Evolutionary conservation across 805 yeast species (phyloP), one percentile per base, ranked within the genome.

Genomic region (Saccharomycopsis guyanensis): DNA sequence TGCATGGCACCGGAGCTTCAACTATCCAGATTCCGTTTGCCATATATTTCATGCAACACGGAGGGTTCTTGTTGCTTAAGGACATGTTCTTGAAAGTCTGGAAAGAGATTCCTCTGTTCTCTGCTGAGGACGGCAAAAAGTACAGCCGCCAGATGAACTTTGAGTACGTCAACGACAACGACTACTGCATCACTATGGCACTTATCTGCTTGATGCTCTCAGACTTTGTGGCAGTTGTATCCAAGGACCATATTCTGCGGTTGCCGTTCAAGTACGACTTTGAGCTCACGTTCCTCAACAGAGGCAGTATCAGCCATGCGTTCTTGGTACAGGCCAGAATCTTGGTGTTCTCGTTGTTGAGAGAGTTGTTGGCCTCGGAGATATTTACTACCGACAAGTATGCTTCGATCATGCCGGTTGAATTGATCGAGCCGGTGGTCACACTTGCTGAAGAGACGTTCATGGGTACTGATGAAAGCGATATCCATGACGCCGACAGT

Each of bases 1-100:
- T 57, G 4, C 51, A 57, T 12, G 6, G 10, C 6, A 10, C 18
- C 1, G 57, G 58, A 6, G 55, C 57, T 13, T 68, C 60, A 33
- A 59, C 57, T 29, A 36, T 65, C 3, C 61, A 66, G 36, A 65
- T 70, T 1, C 46, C 67, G n/a, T 67, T 66, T 25, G 66, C 64
- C 2, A 66, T 78, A 20, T 57, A 72, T n/a, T 69, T 80, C 38
- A 63, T 78, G 46, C 80, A 79, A 55, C 57, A 64, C 36, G 75
- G 72, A 6, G 79, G 80, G 3, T 71, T 70, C 46, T 55, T 60
- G 2, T 55, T 52, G 3, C 56, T 71, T 38, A 61, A 60, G 35
- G 59, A 63, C 3, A 35, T 55, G 38, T 27, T 59, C 50, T 8
- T 59, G 51, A 52, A 57, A 52, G 62, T 59, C 50, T 55, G 63